phyloP scores from a whole-genome alignment of 2,329 filamentous ascomycete genomes.

The Rugonectria rugulosa region DNA sequence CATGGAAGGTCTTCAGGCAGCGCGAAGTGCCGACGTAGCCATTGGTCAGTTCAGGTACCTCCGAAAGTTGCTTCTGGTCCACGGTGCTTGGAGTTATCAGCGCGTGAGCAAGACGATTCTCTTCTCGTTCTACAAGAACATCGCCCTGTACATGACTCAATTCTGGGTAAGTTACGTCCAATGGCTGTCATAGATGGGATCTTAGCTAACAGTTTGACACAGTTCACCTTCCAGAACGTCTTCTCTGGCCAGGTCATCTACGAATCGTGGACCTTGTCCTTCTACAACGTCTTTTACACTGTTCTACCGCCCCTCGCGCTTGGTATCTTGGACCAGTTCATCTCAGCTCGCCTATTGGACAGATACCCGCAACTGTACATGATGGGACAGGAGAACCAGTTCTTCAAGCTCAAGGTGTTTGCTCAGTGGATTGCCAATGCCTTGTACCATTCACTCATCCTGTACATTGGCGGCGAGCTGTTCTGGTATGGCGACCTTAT shows the following conservation, averaged over 20 bases:
- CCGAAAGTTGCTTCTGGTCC: slow-evolving; percentile 91
- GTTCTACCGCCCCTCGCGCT: slow-evolving; percentile 91
- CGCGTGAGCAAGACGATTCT: slow-evolving; percentile 96
- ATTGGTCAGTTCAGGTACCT: slow-evolving; percentile 97
- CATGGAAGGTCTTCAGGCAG: slow-evolving; percentile 95
- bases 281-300: slow-evolving; percentile 99
- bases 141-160: slow-evolving; percentile 97
- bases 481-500: slow-evolving; percentile 86
- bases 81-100: slow-evolving; percentile 97
- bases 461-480: slow-evolving; percentile 85
- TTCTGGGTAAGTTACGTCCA: slow-evolving; percentile 80
- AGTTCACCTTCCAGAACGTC: slow-evolving; percentile 98
- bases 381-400: slow-evolving; percentile 89
- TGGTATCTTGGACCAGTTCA: slow-evolving; percentile 97
- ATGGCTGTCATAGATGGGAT: too few species aligned
- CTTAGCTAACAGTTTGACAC: slow-evolving; percentile 36
- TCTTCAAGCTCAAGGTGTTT: slow-evolving; percentile 94
- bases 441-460: slow-evolving; percentile 91
- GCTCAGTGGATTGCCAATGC: slow-evolving; percentile 92
- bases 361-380: slow-evolving; percentile 96
- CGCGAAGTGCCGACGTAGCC: slow-evolving; percentile 91
- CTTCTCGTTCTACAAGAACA: slow-evolving; percentile 99
- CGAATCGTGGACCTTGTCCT: slow-evolving; percentile 99
- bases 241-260: slow-evolving; percentile 98
- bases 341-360: slow-evolving; percentile 91